These are phyloP conservation scores for Leucosporidium creatinivorum DNA, from an alignment of 768 basidiomycete species.

Conservation along the genomic window DNA sequence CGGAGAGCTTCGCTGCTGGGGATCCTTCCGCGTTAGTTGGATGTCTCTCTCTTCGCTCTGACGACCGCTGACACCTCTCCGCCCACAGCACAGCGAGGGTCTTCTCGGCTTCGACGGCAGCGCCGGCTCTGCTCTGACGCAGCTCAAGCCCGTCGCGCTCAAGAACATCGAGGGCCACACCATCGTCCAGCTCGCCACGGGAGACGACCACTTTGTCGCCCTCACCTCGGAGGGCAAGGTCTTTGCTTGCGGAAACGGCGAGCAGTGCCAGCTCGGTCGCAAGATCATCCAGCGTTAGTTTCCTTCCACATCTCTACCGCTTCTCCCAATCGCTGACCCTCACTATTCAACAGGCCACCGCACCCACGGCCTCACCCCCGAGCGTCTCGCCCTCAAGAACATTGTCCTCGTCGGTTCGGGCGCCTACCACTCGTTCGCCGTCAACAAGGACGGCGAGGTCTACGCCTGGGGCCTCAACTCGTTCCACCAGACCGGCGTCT, in stretches of 20 bases:
- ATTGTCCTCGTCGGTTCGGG: constrained; percentile 71
- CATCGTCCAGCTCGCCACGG: constrained; percentile 66
- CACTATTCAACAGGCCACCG: constrained; percentile 53
- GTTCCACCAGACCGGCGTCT: constrained; percentile 59
- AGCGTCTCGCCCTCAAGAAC: constrained; percentile 71
- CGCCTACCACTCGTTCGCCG: constrained; percentile 79
- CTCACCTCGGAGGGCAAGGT: constrained; percentile 81
- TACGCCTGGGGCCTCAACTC: constrained; percentile 96
- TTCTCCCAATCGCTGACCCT: not conserved
- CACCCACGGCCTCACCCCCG: constrained; percentile 80
- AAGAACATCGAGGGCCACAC: constrained; percentile 43
- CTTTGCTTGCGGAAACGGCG: constrained; percentile 83
- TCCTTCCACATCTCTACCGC: not conserved
- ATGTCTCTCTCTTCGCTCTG: not conserved
- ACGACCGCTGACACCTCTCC: no score
- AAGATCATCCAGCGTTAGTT: constrained; percentile 58
- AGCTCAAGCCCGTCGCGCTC: constrained; percentile 52
- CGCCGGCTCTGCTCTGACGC: constrained; percentile 56
- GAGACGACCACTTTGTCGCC: constrained; percentile 81
- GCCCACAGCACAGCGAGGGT: constrained; percentile 53
- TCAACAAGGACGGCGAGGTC: constrained; percentile 71
- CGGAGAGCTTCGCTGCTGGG: constrained; percentile 82
- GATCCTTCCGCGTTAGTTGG: constrained; percentile 67
- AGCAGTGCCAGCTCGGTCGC: constrained; percentile 84
- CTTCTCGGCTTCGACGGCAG: constrained; percentile 61